Base-by-base conservation (phyloP, 2,329 filamentous ascomycete species). In the Claviceps humidiphila region DNA sequence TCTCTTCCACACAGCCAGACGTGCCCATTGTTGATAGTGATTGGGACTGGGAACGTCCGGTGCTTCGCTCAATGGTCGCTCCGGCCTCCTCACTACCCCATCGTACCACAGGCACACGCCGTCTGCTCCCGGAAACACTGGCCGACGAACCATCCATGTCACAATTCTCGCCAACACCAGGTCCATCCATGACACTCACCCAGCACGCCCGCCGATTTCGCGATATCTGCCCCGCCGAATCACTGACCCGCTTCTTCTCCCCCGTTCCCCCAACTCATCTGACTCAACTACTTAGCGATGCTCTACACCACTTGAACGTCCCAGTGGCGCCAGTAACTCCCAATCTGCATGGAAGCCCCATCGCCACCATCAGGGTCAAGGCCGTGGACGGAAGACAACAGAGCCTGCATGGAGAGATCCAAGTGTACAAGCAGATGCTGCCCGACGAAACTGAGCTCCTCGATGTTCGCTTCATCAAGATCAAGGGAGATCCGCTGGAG, bases 401-500 rank as follows among this genome's bases (percentile, higher is more conserved):
- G 70, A 76, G 75, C 44, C 64, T 94, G 53, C 83, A 84, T 61
- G 88, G 89, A 13, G 84, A 86, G 62, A 82, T 94, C 46, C 72
- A 87, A 13, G 73, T 93, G 6, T 85, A 91, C 63, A 78, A 72
- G 67, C 80, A 80, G 63, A 65, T 68, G 43, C 75, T 84, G 57
- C 77, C 71, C 1, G 73, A 75, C 51, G 71, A 71, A 9, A 70
- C 69, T 58, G 84, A 86, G 55, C 68, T 91, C 37, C 76, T 90
- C 24, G 90, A 96, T 66, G 87, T 96, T 30, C 78, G 89, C 50
- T 97, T 98, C 64, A 80, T 94, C 58, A 98, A 98, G 71, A 78
- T 87, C 51, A 96, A 95, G 71, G 93, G 93, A 5, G 93, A 98
- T 71, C 93, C 93, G 5, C 71, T 98, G 49, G 91, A 97, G 71